Evolutionary conservation across 1,284 basidiomycete species (phyloP), one percentile per base, ranked within the genome.

Genomic region (Tetrapyrgos nigripes): DNA sequence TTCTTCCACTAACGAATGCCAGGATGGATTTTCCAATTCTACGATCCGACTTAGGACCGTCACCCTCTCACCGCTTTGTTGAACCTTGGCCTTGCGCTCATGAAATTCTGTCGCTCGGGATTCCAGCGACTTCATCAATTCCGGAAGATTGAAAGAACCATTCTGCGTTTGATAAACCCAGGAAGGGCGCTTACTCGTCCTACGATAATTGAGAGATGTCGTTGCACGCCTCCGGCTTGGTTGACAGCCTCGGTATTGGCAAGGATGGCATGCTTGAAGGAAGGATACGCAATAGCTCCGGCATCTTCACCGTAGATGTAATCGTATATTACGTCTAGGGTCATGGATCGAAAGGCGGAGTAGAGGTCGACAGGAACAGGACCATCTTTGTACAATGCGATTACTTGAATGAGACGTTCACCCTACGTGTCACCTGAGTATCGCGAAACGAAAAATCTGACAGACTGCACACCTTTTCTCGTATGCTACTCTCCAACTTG

Each of bases 211-310:
- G 37, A 40, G 14, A 40, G 13, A 40, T 40, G 37, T 6, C 37
- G 37, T 40, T 40, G 37, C 4, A 40, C 37, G 13, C 37, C 37
- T 5, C 14, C 37, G 13, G 14, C 37, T 40, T 9, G 8, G 17
- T 40, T 40, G 37, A 40, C 37, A 17, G 37, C 37, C 19, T 40
- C 37, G 17, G 37, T 17, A 40, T 40, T 40, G 37, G 37, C 6
- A 40, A 65, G 43, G 35, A 68, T 44, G 10, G 62, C 61, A 19
- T 68, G 60, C 6, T 62, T 43, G 58, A 73, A 71, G 10, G 53
- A 62, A 1, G 64, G 63, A 5, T 57, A 55, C 13, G 45, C 48
- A 19, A 66, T 61, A 3, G 61, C 61, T 46, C 63, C 55, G 13
- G 27, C 48, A 50, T 50, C 10, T 50, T 50, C 48, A 3, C 48